Evolutionary conservation across 148 eudicot species (phyloP).

Genomic region (Arctostaphylos glauca): DNA sequence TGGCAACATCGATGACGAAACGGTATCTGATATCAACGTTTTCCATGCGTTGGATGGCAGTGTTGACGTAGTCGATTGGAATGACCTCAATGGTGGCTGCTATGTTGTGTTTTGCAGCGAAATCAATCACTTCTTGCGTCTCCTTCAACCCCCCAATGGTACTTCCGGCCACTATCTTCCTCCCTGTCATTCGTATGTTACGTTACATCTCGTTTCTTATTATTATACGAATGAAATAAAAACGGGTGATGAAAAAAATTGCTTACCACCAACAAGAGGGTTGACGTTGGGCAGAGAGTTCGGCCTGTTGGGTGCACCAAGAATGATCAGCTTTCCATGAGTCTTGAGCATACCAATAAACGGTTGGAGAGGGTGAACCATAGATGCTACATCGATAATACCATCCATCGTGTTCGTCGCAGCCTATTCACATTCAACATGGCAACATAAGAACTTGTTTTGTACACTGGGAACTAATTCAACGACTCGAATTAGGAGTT

Average conservation of each 20-base stretch:
- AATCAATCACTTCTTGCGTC: conserved; percentile 4
- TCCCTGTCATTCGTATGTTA: not conserved
- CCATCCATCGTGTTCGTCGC: conserved; percentile 5
- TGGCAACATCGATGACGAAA: not conserved
- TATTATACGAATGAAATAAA: not conserved
- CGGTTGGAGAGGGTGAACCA: not conserved
- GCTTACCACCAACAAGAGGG: not conserved
- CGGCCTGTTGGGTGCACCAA: conserved; percentile 5
- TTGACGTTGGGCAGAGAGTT: not conserved
- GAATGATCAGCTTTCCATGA: not conserved
- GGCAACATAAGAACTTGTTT: not conserved
- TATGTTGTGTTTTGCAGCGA: conserved; percentile 1
- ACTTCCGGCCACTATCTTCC: not conserved
- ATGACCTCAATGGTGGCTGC: not conserved
- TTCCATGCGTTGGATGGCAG: not conserved
- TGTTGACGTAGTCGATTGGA: conserved; percentile 1
- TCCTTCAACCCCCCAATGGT: not conserved
- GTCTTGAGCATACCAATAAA: not conserved
- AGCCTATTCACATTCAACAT: conserved; percentile 5
- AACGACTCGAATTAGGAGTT: not conserved
- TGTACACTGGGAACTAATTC: not conserved
- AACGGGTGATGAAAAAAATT: not conserved
- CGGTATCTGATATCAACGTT: not conserved
- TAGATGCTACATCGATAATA: not conserved
- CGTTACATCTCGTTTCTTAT: not conserved